Conservation (phyloP, 2,329 filamentous ascomycete species). For the Colletotrichum navitas region DNA sequence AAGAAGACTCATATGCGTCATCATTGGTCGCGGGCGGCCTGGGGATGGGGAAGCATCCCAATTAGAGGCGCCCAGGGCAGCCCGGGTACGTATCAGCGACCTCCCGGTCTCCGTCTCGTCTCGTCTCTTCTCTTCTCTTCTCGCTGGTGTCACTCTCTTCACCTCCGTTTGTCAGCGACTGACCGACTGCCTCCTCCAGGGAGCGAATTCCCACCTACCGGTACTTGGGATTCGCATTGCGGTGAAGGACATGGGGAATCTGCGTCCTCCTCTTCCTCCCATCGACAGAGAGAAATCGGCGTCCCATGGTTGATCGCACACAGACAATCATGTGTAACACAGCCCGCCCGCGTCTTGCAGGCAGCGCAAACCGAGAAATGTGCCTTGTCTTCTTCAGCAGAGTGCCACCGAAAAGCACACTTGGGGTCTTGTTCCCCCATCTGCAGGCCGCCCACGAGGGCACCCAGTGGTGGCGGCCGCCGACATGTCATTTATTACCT, state of each 20-base stretch:
- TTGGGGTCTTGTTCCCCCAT: neutral
- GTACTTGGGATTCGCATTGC: neutral
- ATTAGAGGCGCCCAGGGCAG: slow-evolving; percentile 10
- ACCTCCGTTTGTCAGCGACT: no score
- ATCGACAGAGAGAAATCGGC: neutral
- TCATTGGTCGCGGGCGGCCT: slow-evolving; percentile 19
- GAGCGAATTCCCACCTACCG: neutral
- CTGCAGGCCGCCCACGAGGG: slow-evolving; percentile 8
- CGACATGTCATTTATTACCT: neutral
- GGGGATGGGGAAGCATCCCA: neutral
- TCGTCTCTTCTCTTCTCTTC: neutral
- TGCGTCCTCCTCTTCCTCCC: neutral
- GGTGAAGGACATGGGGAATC: neutral
- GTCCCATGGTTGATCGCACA: neutral
- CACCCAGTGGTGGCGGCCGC: slow-evolving; percentile 1
- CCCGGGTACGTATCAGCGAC: slow-evolving; percentile 3
- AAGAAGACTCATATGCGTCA: slow-evolving; percentile 21
- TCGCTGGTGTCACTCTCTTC: neutral
- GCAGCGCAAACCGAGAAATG: neutral
- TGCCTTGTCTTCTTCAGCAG: slow-evolving; percentile 22
- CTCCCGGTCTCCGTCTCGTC: neutral
- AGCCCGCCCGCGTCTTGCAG: neutral
- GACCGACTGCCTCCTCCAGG: neutral
- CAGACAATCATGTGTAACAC: neutral
- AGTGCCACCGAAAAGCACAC: slow-evolving; percentile 18